A percentile compares a stretch with the other conserved stretches of the same genome.
Conservation (phyloP, 1,284 basidiomycete genomes). For the Rhodotorula sp. region DNA sequence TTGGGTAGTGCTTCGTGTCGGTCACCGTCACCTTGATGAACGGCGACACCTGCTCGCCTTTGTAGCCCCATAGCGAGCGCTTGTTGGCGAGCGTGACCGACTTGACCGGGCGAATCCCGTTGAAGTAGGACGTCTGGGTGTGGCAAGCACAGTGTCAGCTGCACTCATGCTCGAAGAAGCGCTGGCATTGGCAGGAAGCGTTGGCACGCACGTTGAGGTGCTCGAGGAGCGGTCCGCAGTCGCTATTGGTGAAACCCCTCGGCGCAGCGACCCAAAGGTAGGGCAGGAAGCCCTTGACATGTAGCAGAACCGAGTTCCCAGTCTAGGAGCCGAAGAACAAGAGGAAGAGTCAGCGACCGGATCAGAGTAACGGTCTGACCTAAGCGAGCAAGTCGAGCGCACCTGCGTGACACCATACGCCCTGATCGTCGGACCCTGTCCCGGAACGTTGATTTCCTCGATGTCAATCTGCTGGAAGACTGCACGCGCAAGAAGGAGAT, state of each 20-base stretch:
- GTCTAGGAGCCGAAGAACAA: constrained; percentile 47
- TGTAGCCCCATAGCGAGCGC: constrained; percentile 81
- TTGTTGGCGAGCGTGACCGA: constrained; percentile 60
- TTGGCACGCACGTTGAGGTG: constrained; percentile 71
- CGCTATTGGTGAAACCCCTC: constrained; percentile 70
- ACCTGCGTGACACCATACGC: constrained; percentile 89
- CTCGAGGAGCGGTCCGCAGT: constrained; percentile 66
- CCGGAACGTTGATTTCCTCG: constrained; percentile 66
- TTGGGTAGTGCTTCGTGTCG: constrained; percentile 74
- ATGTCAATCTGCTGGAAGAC: constrained; percentile 93
- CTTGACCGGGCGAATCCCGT: constrained; percentile 42
- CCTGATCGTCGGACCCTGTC: constrained; percentile 61
- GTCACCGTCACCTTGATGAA: constrained; percentile 80
- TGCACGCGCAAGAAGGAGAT: constrained; percentile 13
- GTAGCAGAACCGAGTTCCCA: constrained; percentile 83
- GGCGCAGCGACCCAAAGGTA: constrained; percentile 89
- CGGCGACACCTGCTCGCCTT: constrained; percentile 70
- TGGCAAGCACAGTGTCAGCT: too few species aligned
- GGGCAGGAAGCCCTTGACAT: constrained; percentile 77
- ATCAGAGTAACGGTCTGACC: background rate
- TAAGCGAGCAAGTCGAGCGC: constrained; percentile 22
- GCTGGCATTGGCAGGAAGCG: background rate
- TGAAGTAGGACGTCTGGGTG: constrained; percentile 36
- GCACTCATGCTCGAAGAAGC: background rate
- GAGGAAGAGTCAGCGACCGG: background rate